A percentile compares a stretch with the other conserved stretches of the same genome.
Evolutionary conservation across 495 filamentous ascomycete species (phyloP).

Genomic region (Penicillium mononematosum): DNA sequence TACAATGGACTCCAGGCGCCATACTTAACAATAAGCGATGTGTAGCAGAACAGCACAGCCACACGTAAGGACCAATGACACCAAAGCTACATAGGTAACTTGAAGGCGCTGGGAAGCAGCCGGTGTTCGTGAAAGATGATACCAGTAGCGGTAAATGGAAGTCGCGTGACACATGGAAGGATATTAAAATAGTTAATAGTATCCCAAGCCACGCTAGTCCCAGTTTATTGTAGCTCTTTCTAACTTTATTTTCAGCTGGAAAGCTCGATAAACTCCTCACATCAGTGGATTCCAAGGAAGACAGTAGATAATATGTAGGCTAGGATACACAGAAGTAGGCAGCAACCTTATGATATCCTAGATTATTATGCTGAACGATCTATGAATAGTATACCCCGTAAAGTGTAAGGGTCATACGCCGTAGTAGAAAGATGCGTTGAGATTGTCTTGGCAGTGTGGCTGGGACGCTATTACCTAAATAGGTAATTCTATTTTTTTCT

Average conservation of each 20-base stretch:
- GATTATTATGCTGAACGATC: too few species aligned
- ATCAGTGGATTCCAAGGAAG: not conserved
- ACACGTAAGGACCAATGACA: not conserved
- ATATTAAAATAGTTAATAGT: not conserved
- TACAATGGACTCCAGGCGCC: not conserved
- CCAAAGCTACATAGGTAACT: not conserved
- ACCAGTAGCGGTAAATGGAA: not conserved
- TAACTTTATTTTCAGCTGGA: conserved; percentile 1
- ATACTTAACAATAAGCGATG: not conserved
- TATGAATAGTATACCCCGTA: not conserved
- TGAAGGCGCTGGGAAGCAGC: not conserved
- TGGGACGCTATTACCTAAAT: conserved; percentile 1
- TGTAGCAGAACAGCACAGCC: not conserved
- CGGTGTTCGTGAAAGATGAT: not conserved
- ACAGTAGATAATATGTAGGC: not conserved
- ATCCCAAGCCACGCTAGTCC: not conserved
- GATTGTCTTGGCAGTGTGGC: conserved; percentile 11
- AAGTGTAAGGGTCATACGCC: not conserved
- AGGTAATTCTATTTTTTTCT: not conserved
- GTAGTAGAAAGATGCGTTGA: not conserved
- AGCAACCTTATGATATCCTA: not conserved
- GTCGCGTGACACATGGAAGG: not conserved
- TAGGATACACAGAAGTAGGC: not conserved
- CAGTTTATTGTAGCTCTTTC: not conserved
- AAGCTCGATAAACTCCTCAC: not conserved